These are phyloP conservation scores for Pythium vanterpoolii DNA, from an alignment of 352 stramenopile species.

Conservation along the genomic window DNA sequence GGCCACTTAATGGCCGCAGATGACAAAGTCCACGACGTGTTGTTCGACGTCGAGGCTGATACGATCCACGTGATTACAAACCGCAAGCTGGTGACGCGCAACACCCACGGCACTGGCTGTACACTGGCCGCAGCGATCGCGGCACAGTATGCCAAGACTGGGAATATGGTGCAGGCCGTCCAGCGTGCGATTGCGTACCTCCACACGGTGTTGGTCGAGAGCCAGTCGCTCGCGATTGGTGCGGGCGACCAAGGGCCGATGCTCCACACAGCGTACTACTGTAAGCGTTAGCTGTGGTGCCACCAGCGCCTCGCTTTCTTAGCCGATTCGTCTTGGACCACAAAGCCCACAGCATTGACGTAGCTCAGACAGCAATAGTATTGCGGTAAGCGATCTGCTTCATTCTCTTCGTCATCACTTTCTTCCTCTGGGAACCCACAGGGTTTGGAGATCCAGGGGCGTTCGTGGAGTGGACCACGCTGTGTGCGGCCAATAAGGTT, in stretches of 20 bases:
- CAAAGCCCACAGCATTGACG: conserved; percentile 33
- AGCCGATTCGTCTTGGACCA: conserved; percentile 7
- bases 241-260: conserved; percentile 38
- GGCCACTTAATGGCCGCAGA: conserved; percentile 56
- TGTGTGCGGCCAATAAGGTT: conserved; percentile 18
- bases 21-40: conserved; percentile 36
- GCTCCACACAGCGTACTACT: conserved; percentile 33
- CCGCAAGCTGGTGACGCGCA: conserved; percentile 34
- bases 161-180: conserved; percentile 37
- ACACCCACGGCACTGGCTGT: conserved; percentile 89
- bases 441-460: conserved; percentile 20
- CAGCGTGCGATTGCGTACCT: conserved; percentile 38
- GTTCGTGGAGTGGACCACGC: conserved; percentile 13
- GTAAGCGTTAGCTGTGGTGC: neutral
- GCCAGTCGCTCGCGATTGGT: conserved; percentile 32
- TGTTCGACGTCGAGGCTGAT: conserved; percentile 25
- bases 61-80: conserved; percentile 36
- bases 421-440: too few relatives aligned
- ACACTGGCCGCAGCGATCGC: conserved; percentile 92
- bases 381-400: neutral
- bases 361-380: conserved; percentile 84
- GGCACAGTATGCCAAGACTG: conserved; percentile 67
- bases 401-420: neutral
- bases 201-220: conserved; percentile 36
- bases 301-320: conserved; percentile 18